Evolutionary conservation across 495 filamentous ascomycete species (phyloP).

Genomic region (Penicillium mononematosum): DNA sequence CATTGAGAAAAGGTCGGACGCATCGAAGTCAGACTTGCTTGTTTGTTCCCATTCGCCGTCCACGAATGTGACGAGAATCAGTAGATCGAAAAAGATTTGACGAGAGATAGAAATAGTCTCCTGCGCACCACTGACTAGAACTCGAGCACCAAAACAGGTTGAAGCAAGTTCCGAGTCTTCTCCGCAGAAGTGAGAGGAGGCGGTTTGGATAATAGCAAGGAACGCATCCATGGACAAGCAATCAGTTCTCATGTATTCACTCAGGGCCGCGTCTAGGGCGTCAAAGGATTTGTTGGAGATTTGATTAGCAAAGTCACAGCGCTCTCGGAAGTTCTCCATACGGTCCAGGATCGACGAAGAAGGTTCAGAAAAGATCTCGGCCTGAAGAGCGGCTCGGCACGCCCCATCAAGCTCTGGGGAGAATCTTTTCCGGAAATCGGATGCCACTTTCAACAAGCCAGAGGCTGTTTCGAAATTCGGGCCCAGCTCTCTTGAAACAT

Average conservation of each 20-base stretch:
- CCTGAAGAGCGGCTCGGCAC: constrained; percentile 57
- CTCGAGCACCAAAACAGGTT: constrained; percentile 69
- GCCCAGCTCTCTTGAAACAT: constrained; percentile 40
- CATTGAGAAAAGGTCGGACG: constrained; percentile 63
- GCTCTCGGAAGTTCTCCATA: constrained; percentile 69
- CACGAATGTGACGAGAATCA: constrained; percentile 80
- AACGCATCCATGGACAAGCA: constrained; percentile 54
- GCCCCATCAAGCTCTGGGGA: constrained; percentile 60
- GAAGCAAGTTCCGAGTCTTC: constrained; percentile 48
- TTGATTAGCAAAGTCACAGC: constrained; percentile 66
- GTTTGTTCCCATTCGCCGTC: constrained; percentile 71
- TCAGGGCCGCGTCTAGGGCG: constrained; percentile 38
- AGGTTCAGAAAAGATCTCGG: constrained; percentile 69
- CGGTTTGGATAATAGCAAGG: constrained; percentile 45
- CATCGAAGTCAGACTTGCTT: constrained; percentile 64
- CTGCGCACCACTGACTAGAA: constrained; percentile 71
- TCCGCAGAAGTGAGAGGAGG: constrained; percentile 38
- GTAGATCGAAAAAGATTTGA: constrained; percentile 69
- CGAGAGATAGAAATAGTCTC: constrained; percentile 71
- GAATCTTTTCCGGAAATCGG: constrained; percentile 57
- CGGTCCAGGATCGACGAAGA: constrained; percentile 64
- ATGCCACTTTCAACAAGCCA: constrained; percentile 56
- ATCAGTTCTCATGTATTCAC: constrained; percentile 39
- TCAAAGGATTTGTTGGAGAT: constrained; percentile 70
- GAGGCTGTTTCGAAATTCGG: constrained; percentile 40